Evolutionary conservation across 371 early-diverging fungal species (phyloP).

Genomic region (Dinochytrium kinnereticum): DNA sequence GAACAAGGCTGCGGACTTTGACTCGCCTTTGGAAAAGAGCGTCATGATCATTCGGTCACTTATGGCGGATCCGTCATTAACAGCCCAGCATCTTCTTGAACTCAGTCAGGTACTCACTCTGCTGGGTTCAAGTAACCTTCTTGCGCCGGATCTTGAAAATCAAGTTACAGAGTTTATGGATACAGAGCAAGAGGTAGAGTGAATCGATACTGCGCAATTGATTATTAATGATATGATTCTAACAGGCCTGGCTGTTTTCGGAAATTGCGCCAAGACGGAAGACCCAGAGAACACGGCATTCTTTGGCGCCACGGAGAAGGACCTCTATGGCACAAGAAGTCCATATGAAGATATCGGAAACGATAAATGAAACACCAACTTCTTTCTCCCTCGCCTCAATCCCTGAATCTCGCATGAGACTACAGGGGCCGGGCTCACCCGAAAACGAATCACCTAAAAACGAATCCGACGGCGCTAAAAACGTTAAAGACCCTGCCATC

Average conservation of each 20-base stretch:
- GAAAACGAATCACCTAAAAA: not conserved
- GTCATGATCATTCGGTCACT: constrained; percentile 50
- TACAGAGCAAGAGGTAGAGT: constrained; percentile 52
- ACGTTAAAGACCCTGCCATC: not conserved
- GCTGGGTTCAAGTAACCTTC: constrained; percentile 49
- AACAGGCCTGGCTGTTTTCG: constrained; percentile 53
- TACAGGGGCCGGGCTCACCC: not conserved
- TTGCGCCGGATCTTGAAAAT: constrained; percentile 57
- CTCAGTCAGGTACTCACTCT: constrained; percentile 47
- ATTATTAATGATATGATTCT: not conserved
- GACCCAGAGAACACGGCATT: constrained; percentile 20
- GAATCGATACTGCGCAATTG: not conserved
- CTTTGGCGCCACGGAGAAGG: not conserved
- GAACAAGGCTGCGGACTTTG: constrained; percentile 52
- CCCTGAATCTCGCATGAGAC: not conserved
- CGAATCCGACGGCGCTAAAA: not conserved
- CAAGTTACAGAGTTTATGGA: constrained; percentile 47
- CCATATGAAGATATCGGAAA: constrained; percentile 17
- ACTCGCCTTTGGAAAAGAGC: constrained; percentile 57
- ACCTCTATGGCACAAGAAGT: constrained; percentile 12
- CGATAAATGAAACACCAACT: constrained; percentile 5
- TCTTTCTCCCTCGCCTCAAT: constrained; percentile 11
- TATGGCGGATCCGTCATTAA: constrained; percentile 54
- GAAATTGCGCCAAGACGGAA: constrained; percentile 48
- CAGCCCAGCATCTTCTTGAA: constrained; percentile 40